Conservation (phyloP, 306 rosid species). For the Sicyos baderoa region DNA sequence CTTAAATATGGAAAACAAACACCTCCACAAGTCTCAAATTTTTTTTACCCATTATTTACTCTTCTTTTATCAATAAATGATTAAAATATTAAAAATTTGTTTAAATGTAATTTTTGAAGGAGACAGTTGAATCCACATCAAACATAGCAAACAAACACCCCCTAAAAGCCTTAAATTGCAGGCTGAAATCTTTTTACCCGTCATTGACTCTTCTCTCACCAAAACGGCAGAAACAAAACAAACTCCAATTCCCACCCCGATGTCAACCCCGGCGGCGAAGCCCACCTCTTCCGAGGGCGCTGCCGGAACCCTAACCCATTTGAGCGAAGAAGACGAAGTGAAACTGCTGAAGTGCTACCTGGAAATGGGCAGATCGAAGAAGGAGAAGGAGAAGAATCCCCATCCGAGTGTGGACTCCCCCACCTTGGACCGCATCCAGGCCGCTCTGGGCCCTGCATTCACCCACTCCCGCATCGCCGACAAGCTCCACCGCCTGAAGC, state of each 20-base stretch:
- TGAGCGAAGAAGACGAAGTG: conserved; percentile 26
- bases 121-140: too few relatives aligned
- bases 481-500: conserved; percentile 24
- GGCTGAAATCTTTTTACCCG: too few relatives aligned
- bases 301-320: neutral
- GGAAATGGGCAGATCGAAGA: conserved; percentile 1
- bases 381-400: neutral
- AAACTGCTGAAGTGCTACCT: conserved; percentile 20
- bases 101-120: too few relatives aligned
- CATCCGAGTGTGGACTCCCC: conserved; percentile 15
- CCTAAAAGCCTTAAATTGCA: too few relatives aligned
- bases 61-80: too few relatives aligned
- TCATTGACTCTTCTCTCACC: too few relatives aligned
- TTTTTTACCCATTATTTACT: too few relatives aligned
- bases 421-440: conserved; percentile 13
- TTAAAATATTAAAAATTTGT: too few relatives aligned
- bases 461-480: conserved; percentile 25
- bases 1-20: too few relatives aligned
- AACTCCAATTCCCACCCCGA: neutral
- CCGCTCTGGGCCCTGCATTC: conserved; percentile 15
- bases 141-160: too few relatives aligned
- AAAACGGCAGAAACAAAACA: too few relatives aligned
- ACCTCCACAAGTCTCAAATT: too few relatives aligned
- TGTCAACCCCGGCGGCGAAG: conserved; percentile 11
- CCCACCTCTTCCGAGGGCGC: neutral